Evolutionary conservation across 768 basidiomycete genomes (phyloP).

Genomic region (Rhodosporidiobolus odoratus): DNA sequence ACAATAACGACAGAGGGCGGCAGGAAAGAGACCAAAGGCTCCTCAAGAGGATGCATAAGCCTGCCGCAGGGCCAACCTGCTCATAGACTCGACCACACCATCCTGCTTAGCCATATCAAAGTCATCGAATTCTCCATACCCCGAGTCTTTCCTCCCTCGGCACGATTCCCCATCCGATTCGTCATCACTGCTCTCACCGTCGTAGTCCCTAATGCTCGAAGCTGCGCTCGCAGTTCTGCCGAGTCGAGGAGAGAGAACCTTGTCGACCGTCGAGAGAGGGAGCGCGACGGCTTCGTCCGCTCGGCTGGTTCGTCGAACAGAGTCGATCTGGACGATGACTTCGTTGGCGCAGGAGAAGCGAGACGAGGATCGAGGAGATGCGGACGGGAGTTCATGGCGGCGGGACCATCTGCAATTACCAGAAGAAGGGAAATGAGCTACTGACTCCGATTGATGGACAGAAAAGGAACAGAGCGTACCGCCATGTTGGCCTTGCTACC

Average conservation of each 20-base stretch:
- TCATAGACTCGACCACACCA: neutral
- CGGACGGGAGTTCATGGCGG: neutral
- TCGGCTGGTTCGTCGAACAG: neutral
- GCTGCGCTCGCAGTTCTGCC: no score
- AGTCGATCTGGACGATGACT: neutral
- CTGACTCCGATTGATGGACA: no score
- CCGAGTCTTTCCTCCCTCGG: neutral
- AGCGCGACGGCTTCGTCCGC: no score
- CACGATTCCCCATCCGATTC: neutral
- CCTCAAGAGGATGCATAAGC: no score
- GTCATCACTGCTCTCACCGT: neutral
- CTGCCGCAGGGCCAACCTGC: neutral
- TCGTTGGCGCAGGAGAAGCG: conserved; percentile 4
- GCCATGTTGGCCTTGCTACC: neutral
- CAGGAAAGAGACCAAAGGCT: no score
- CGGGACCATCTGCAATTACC: neutral
- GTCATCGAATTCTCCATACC: neutral
- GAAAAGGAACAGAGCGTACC: neutral
- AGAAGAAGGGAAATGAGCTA: no score
- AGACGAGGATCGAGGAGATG: neutral
- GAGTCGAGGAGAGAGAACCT: no score
- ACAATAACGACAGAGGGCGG: no score
- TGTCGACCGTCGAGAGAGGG: no score
- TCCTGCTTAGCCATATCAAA: neutral
- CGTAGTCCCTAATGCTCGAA: no score